A percentile compares a stretch with the other conserved stretches of the same genome.
Evolutionary conservation across 2,329 filamentous ascomycete species (phyloP).

Genomic region (Xylaria sp.): DNA sequence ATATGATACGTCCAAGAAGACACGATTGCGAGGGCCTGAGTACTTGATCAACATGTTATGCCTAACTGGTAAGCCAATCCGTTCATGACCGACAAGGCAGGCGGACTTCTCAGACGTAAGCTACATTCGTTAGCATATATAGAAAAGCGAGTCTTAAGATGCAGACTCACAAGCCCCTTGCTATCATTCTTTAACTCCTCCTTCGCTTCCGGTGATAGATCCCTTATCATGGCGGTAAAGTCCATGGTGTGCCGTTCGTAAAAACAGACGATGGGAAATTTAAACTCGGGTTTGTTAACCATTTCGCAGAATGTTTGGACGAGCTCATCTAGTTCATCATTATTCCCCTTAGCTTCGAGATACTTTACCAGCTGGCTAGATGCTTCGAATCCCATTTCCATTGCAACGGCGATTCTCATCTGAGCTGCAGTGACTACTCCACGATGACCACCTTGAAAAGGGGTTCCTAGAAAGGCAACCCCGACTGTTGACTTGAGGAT

Average conservation of each 20-base stretch:
- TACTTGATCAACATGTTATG: too few species aligned
- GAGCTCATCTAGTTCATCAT: slow-evolving; percentile 5
- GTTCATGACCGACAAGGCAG: too few species aligned
- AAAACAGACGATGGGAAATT: slow-evolving; percentile 4
- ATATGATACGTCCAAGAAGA: too few species aligned
- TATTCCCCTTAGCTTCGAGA: background rate
- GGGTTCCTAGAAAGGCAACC: slow-evolving; percentile 6
- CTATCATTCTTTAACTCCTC: too few species aligned
- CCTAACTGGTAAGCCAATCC: too few species aligned
- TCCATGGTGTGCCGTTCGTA: slow-evolving; percentile 7
- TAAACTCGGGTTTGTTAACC: slow-evolving; percentile 40
- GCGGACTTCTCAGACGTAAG: too few species aligned
- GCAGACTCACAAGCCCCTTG: too few species aligned
- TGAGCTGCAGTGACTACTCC: background rate
- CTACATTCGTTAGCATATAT: too few species aligned
- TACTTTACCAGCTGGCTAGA: slow-evolving; percentile 4
- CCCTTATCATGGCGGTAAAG: too few species aligned
- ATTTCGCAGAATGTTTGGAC: slow-evolving; percentile 6
- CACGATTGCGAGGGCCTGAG: too few species aligned
- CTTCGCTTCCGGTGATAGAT: too few species aligned
- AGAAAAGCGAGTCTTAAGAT: too few species aligned
- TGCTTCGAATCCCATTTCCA: background rate
- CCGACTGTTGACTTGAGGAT: slow-evolving; percentile 1
- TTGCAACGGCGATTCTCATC: background rate
- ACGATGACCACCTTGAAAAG: slow-evolving; percentile 5